Percentiles rank a stretch among this genome's conserved stretches.
phyloP scores from a whole-genome alignment of 257 asterid genomes.

The Przewalskia tangutica region DNA sequence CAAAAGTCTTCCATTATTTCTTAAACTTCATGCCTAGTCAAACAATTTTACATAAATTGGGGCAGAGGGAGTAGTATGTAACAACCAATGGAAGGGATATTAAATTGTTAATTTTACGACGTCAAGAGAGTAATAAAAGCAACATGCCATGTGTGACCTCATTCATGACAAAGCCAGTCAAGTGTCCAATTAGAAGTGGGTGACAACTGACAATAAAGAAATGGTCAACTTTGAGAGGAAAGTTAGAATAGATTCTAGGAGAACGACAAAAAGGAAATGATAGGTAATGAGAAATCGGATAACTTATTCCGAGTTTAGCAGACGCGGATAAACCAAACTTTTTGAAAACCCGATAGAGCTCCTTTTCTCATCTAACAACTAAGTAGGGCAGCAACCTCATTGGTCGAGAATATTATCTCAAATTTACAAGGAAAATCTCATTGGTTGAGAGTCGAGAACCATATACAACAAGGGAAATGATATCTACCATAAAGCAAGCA shows the following conservation, averaged over 20 bases:
- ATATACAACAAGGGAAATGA: neutral
- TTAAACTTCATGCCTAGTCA: no score
- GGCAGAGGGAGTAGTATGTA: neutral
- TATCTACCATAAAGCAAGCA: neutral
- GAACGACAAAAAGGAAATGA: neutral
- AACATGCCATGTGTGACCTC: neutral
- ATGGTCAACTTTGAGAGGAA: conserved; percentile 1
- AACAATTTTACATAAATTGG: no score
- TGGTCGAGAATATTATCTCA: neutral
- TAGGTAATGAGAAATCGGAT: neutral
- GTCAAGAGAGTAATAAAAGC: neutral
- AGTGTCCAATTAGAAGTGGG: neutral
- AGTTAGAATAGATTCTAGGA: neutral
- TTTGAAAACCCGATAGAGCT: neutral
- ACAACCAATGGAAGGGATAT: neutral
- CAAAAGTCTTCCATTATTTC: no score
- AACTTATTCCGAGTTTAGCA: neutral
- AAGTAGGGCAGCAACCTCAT: neutral
- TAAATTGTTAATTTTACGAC: neutral
- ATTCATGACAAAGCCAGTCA: neutral
- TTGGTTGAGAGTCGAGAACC: neutral
- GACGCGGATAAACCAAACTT: neutral
- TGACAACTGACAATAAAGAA: neutral
- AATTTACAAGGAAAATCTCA: neutral
- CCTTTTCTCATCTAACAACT: neutral